Evolutionary conservation across 2,329 filamentous ascomycete genomes (phyloP), one percentile per base, ranked within the genome.

Genomic region (Rachicladosporium sp.): DNA sequence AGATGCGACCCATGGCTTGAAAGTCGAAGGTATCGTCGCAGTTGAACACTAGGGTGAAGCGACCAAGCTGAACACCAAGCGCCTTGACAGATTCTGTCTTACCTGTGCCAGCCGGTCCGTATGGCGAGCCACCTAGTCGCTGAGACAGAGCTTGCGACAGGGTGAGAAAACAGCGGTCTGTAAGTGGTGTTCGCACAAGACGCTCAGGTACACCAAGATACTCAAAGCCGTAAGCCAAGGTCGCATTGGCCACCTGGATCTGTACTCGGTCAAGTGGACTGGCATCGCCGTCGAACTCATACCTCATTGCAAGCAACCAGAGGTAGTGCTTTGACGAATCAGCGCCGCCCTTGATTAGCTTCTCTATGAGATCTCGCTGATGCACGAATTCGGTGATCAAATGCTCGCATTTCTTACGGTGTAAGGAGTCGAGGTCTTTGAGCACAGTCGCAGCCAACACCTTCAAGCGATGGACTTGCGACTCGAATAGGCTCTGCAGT

Each of bases 11-110:
- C 91, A 99, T 98, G 37, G 91, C 91, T 57, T 98, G 91, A 71
- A 96, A 98, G 62, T 99, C 91, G 55, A 99, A 99, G 0, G 91
- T 98, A 63, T 98, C 91, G 58, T 99, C 91, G 67, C 91, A 99
- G 62, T 93, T 98, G 69, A 99, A 98, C 21, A 99, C 93, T 19
- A 99, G 76, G 2, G 93, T 98, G 61, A 98, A 99, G 44, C 93
- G 80, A 58, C 91, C 93, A 40, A 99, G 78, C 60, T 98, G 88
- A 3, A 98, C 75, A 69, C 91, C 93, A 19, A 99, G 74, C 12
- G 91, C 91, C 64, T 99, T 99, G 60, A 99, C 91, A 2, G 91
- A 98, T 59, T 99, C 91, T 0, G 91, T 99, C 66, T 99, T 99
- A 60, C 91, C 91, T 33, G 91, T 99, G 69, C 91, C 91, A 43